phyloP scores from a whole-genome alignment of 2,329 filamentous ascomycete species.

The Fusarium nematophilum region DNA sequence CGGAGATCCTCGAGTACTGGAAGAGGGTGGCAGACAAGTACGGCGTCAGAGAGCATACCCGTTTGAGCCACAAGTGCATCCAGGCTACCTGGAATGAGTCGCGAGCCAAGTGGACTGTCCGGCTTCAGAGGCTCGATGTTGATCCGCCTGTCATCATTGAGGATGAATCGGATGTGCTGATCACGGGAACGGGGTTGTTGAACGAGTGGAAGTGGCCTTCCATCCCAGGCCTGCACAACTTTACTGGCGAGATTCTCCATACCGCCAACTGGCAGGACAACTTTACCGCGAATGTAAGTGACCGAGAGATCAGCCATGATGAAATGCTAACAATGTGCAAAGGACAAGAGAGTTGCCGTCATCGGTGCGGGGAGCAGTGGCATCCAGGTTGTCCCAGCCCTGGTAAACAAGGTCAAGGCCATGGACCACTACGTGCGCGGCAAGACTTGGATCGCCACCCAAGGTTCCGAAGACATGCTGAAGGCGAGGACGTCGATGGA shows the following conservation, averaged over 20 bases:
- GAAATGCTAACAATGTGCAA: too few species aligned
- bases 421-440: slow-evolving; percentile 25
- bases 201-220: slow-evolving; percentile 55
- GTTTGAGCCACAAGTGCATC: slow-evolving; percentile 22
- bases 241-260: slow-evolving; percentile 63
- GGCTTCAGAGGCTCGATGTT: background rate
- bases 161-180: slow-evolving; percentile 35
- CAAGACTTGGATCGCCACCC: slow-evolving; percentile 15
- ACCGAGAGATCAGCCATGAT: too few species aligned
- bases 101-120: slow-evolving; percentile 10
- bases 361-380: slow-evolving; percentile 21
- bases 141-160: background rate
- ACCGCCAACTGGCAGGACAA: slow-evolving; percentile 49
- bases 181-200: slow-evolving; percentile 30
- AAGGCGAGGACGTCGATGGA: background rate
- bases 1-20: slow-evolving; percentile 38
- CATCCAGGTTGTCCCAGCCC: slow-evolving; percentile 22
- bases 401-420: slow-evolving; percentile 6
- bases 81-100: slow-evolving; percentile 14
- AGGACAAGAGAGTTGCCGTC: slow-evolving; percentile 19
- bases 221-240: slow-evolving; percentile 61
- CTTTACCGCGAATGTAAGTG: too few species aligned
- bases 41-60: slow-evolving; percentile 26
- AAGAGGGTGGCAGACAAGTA: slow-evolving; percentile 32
- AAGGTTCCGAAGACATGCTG: background rate